Conservation (phyloP, 2,329 filamentous ascomycete genomes). For the Nigrospora oryzae region DNA sequence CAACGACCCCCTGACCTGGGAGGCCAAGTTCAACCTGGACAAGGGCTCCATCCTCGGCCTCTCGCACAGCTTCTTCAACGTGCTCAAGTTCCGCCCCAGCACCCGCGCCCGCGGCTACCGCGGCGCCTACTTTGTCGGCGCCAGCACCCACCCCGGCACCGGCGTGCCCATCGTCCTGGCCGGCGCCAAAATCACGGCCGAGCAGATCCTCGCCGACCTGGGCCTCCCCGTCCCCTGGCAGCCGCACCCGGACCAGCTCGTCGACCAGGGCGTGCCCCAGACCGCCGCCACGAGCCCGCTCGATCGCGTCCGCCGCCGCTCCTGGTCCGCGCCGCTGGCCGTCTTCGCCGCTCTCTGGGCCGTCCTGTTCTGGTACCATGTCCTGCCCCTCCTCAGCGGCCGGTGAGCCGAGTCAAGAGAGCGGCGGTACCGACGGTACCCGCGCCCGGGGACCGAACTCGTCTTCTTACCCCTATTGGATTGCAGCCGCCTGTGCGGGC, state of each 20-base stretch:
- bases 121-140: slow-evolving; percentile 63
- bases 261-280: slow-evolving; percentile 12
- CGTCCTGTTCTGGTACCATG: no score
- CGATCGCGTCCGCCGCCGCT: slow-evolving; percentile 1
- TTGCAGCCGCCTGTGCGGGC: no score
- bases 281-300: slow-evolving; percentile 4
- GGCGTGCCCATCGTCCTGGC: slow-evolving; percentile 68
- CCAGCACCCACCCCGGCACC: slow-evolving; percentile 67
- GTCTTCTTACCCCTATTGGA: no score
- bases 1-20: slow-evolving; percentile 60
- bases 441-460: no score
- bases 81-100: slow-evolving; percentile 55
- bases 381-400: no score
- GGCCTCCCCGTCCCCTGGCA: slow-evolving; percentile 20
- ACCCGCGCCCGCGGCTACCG: slow-evolving; percentile 42
- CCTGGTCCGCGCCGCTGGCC: no score
- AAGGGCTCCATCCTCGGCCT: slow-evolving; percentile 67
- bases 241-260: slow-evolving; percentile 8
- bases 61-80: slow-evolving; percentile 67
- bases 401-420: no score
- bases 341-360: no score
- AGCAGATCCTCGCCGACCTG: slow-evolving; percentile 31
- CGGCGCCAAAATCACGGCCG: slow-evolving; percentile 51
- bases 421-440: no score
- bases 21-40: slow-evolving; percentile 62